Evolutionary conservation across 805 yeast genomes (phyloP), one percentile per base, ranked within the genome.

Genomic region (Schwanniomyces pseudopolymorphus): DNA sequence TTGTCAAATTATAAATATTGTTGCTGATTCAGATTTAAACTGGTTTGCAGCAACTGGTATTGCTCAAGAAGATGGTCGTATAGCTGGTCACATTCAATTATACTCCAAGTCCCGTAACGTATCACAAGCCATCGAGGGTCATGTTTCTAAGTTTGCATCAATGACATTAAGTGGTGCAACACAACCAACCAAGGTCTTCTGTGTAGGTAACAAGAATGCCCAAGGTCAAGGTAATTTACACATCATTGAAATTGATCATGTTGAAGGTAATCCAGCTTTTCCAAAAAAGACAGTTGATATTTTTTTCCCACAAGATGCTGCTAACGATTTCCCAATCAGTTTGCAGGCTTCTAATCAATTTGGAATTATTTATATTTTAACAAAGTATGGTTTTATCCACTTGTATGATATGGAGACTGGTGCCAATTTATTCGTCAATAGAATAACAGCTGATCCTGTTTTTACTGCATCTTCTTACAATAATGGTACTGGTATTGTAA

Each of bases 21-120:
- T 85, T 35, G 84, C 90, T 51, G 95, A 89, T 63, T 79, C 81
- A 20, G 84, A 79, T 53, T 78, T 83, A 46, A 86, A 87, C 59
- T 94, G 99, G 99, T 85, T 89, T 67, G 97, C 97, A 19, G 80
- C 91, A 47, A 89, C 89, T 51, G 99, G 99, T 58, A 90, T 94
- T 60, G 85, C 95, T 27, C 97, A 90, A 69, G 96, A 89, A 63
- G 85, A 86, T 56, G 96, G 96, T 54, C 83, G 95, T 59, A 89
- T 94, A 56, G 97, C 89, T 27, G 99, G 99, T 63, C 95, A 89
- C 70, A 87, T 92, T 64, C 99, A 94, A 74, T 81, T 94, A 52
- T 94, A 75, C 70, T 87, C 96, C 49, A 87, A 85, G 64, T 82
- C 85, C 44, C 84, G 98, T 71, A 87, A 87, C 62, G 88, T 92